Evolutionary conservation across 2,329 filamentous ascomycete species (phyloP).

Genomic region (Fusarium nelsonii): DNA sequence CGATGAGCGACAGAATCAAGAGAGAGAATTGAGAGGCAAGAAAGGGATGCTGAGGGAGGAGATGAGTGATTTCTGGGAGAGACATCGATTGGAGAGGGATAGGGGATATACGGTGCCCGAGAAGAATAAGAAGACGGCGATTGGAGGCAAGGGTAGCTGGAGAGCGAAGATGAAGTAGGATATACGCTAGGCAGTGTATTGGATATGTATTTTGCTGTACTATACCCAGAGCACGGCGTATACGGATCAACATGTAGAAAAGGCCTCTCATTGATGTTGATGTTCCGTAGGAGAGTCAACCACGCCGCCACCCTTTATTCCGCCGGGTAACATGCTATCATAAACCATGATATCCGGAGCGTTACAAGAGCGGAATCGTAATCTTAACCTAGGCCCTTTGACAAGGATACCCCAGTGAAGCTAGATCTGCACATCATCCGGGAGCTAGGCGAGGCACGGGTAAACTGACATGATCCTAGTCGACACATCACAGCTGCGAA

Average conservation of each 20-base stretch:
- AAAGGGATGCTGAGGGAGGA: conserved; percentile 47
- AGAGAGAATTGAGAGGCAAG: conserved; percentile 33
- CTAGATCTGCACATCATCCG: conserved; percentile 20
- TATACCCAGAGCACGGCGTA: not conserved
- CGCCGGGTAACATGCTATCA: not conserved
- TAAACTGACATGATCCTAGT: conserved; percentile 1
- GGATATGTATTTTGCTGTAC: not conserved
- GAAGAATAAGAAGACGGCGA: conserved; percentile 50
- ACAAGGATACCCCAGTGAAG: conserved; percentile 7
- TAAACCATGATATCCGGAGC: not conserved
- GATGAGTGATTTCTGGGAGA: conserved; percentile 58
- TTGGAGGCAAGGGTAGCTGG: conserved; percentile 24
- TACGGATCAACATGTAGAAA: not conserved
- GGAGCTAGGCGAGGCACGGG: conserved; percentile 20
- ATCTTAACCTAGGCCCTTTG: not conserved
- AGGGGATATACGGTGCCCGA: conserved; percentile 56
- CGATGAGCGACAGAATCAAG: conserved; percentile 36
- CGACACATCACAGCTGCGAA: conserved; percentile 3
- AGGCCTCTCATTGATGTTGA: not conserved
- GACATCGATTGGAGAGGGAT: conserved; percentile 55
- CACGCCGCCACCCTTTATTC: not conserved
- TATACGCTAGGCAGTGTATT: not conserved
- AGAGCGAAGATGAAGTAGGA: conserved; percentile 24
- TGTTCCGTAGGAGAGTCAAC: not conserved
- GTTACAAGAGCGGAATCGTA: not conserved